Evolutionary conservation across 495 filamentous ascomycete genomes (phyloP), one percentile per base, ranked within the genome.

Genomic region (Chlorociboria aeruginascens): DNA sequence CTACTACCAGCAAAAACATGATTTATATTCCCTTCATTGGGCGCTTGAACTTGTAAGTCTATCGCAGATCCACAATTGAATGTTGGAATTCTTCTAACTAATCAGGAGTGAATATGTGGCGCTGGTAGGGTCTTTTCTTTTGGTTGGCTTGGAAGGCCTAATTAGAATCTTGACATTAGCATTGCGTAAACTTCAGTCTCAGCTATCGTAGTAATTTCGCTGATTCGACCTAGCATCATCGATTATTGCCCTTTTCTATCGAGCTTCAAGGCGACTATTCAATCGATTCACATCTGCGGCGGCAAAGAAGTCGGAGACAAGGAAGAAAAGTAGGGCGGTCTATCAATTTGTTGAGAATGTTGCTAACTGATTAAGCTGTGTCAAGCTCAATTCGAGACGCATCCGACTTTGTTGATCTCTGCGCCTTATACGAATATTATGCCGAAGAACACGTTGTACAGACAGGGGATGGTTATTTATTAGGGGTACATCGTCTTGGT

Each of bases 381-480:
- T 75, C 72, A 10, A 68, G 58, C 10, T 66, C 69, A 30, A 66
- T 79, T 50, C 68, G 74, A 52, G 69, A 86, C 54, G 86, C 90
- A 10, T 81, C 83, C 30, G 92, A 96, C 52, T 97, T 98, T 55
- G 80, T 86, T 25, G 93, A 96, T 57, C 73, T 98, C 8, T 96
- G 93, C 62, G 77, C 81, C 29, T 67, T 93, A 20, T 94, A 81
- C 59, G 88, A 86, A 28, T 98, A 94, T 61, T 81, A 85, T 57
- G 82, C 90, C 9, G 92, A 98, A 61, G 92, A 98, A 63, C 92
- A 98, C 63, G 79, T 98, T 29, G 82, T 95, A 17, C 90, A 95
- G 66, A 98, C 92, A 1, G 73, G 74, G 39, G 92, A 98, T 70
- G 92, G 92, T 4, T 98, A 95, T 63, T 71, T 98, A 16, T 79